These are phyloP conservation scores for Aspergillus brasiliensis DNA, from an alignment of 2,329 filamentous ascomycete genomes.

Conservation along the genomic window DNA sequence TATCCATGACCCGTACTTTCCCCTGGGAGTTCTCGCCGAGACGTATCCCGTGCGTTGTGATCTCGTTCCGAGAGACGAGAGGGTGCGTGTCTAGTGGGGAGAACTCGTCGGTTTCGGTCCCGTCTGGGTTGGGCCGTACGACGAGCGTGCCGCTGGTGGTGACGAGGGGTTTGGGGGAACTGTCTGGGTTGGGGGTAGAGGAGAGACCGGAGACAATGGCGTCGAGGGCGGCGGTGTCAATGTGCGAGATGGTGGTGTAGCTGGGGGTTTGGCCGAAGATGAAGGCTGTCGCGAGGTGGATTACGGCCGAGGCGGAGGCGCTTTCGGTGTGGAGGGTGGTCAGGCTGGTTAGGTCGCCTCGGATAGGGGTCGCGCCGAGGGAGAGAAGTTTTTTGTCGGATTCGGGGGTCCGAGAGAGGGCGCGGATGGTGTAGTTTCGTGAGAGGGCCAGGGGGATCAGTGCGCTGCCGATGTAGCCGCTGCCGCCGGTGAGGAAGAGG, in stretches of 20 bases:
- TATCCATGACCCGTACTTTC: slow-evolving; percentile 21
- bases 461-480: slow-evolving; percentile 47
- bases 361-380: slow-evolving; percentile 37
- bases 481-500: slow-evolving; percentile 48
- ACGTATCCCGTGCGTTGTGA: not conserved
- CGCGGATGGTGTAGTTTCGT: slow-evolving; percentile 45
- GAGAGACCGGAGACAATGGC: slow-evolving; percentile 38
- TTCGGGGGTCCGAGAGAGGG: slow-evolving; percentile 42
- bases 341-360: slow-evolving; percentile 40
- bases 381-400: slow-evolving; percentile 30
- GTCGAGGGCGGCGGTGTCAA: slow-evolving; percentile 39
- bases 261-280: slow-evolving; percentile 38
- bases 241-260: slow-evolving; percentile 27
- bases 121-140: slow-evolving; percentile 20
- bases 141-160: slow-evolving; percentile 41
- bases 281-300: slow-evolving; percentile 48
- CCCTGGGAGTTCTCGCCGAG: slow-evolving; percentile 23
- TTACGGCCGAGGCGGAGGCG: slow-evolving; percentile 39
- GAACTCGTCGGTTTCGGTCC: slow-evolving; percentile 32
- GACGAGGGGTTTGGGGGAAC: slow-evolving; percentile 33
- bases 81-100: slow-evolving; percentile 16
- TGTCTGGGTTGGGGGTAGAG: too few relatives aligned
- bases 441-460: slow-evolving; percentile 43
- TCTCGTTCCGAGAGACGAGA: slow-evolving; percentile 1
- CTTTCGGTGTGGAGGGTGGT: slow-evolving; percentile 35